Base-by-base conservation (phyloP, 163 green algal genomes). In the Scenedesmus sp. region DNA sequence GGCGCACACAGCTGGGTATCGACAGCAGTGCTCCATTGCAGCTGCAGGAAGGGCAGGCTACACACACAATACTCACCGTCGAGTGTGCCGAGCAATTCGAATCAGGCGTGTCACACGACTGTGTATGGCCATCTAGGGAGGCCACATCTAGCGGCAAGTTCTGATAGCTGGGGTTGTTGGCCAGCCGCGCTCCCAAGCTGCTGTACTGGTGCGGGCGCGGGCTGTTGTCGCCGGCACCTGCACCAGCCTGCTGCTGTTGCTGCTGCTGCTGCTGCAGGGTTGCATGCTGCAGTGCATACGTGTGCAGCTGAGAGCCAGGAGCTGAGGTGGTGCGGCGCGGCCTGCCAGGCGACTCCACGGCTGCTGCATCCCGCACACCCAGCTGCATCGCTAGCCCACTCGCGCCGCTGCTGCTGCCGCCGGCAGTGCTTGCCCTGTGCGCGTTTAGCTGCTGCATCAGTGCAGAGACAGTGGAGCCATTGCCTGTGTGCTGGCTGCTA, bases 271-370 rank as follows among this genome's bases (percentile, higher is more conserved):
- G 55, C 66, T 89, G 85, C 64, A 83, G 20, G 5, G 85, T 90
- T 56, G 85, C 85, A 4, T 90, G 85, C 66, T 90, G 85, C 52
- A 90, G 8, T 56, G 85, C 85, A 55, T 83, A 34, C 23, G 52
- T 67, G 85, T 90, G 64, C 46, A 90, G 85, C 18, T 90, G 85
- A 56, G 85, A 83, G 3, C 85, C 52, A 55, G 85, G 85, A 10
- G 66, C 66, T 54, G 85, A 90, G 18, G 60, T 66, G 0, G 64
- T 67, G 2, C 85, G 54, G 81, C 81, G 81, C 5, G 81, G 81
- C 81, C 81, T 4, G 34, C 52, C 55, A 46, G 81, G 81, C 3
- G 84, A 79, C 70, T 79, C 70, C 23, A 79, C 23, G 46, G 70
- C 23, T 79, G 70, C 70, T 52, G 70, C 70, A 79, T 79, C 70